Evolutionary conservation across 2,329 filamentous ascomycete species (phyloP).

Genomic region (Emmonsia crescens): DNA sequence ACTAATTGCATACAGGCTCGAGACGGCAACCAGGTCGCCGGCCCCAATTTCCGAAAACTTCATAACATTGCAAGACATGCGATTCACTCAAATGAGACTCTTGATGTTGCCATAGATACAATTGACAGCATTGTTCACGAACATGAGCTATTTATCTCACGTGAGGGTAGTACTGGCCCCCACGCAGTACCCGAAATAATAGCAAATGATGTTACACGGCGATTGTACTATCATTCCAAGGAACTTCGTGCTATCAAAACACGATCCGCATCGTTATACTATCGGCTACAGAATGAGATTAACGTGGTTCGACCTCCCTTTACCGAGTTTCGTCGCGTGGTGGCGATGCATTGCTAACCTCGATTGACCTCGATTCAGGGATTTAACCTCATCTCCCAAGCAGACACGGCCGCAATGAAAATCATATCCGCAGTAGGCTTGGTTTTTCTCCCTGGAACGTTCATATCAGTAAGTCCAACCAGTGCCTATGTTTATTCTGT

Average conservation of each 20-base stretch:
- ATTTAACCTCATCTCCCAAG: constrained; percentile 26
- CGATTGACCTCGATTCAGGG: constrained; percentile 13
- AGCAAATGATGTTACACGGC: constrained; percentile 4
- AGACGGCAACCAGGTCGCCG: neutral
- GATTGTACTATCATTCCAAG: constrained; percentile 16
- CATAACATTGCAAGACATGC: constrained; percentile 25
- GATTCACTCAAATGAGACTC: constrained; percentile 23
- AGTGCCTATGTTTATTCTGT: neutral
- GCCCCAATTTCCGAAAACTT: constrained; percentile 17
- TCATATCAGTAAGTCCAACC: constrained; percentile 18
- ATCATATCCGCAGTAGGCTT: constrained; percentile 20
- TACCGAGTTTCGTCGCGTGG: neutral
- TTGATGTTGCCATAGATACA: constrained; percentile 23
- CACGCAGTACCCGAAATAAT: neutral
- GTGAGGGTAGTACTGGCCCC: neutral
- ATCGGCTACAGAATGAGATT: constrained; percentile 26
- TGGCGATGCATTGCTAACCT: neutral
- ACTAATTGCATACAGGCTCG: neutral
- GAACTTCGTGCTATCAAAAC: constrained; percentile 20
- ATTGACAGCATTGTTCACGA: constrained; percentile 17
- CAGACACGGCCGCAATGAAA: constrained; percentile 23
- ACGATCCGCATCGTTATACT: constrained; percentile 20
- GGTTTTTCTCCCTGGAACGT: constrained; percentile 22
- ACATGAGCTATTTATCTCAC: constrained; percentile 11
- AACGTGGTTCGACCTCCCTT: constrained; percentile 16